Base-by-base conservation (phyloP, 2,329 filamentous ascomycete species). In the Xylariaceae sp. region DNA sequence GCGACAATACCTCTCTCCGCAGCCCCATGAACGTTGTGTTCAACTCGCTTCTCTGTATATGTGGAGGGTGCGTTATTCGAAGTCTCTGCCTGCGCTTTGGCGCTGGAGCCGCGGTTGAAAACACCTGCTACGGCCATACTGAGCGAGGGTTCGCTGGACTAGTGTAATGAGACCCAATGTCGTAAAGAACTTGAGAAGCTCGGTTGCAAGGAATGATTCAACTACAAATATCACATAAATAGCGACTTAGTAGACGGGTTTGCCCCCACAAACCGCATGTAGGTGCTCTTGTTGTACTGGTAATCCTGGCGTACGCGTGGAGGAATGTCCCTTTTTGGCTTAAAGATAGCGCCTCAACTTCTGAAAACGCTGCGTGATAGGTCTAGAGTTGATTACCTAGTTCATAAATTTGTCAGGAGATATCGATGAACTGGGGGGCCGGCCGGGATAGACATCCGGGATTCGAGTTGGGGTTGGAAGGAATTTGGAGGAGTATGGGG, bases 1-100 rank as follows among this genome's bases (percentile, higher is more conserved):
- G 78, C 79, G 3, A 70, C 71, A 43, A 78, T 73, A 11, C 79
- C 79, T 28, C 72, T 69, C 55, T 76, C 79, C 3, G 78, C 79
- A 17, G 73, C 74, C 12, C 58, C 43, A 11, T 68, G 64, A 8
- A 64, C 37, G 26, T 69, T 59, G 17, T 66, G 65, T 17, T 63
- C 65, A 12, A 34, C 47, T 1, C 45, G 50, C 24, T 55, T 53
- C 36, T 64, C 63, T 4, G 26, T 28, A 8, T 44, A n/a, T n/a
- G n/a, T 31, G 4, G 33, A 6, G n/a, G 44, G 34, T 5, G 31
- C 11, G 1, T 39, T 41, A 26, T 55, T 53, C 44, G 58, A 23
- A 23, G 29, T 44, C 39, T 58, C 59, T 12, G 33, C 43, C 19
- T 21, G 56, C 9, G 39, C 40, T 40, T 53, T 53, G 4, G 56